These are phyloP conservation scores for Diaporthe helianthi DNA, from an alignment of 2,329 filamentous ascomycete genomes.

Conservation along the genomic window DNA sequence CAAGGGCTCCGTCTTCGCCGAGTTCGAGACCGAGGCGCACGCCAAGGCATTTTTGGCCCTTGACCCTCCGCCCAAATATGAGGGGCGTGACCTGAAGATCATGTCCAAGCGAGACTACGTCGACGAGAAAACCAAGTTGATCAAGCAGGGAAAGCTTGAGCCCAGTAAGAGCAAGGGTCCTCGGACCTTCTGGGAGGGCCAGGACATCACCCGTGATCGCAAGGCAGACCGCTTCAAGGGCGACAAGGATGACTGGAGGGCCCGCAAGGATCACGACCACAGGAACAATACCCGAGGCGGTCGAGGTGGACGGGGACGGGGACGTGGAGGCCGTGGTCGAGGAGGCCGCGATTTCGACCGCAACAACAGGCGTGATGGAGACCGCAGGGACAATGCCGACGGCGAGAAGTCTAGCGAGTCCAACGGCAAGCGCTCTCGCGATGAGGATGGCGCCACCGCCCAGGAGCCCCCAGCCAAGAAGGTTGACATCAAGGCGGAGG, in stretches of 20 bases:
- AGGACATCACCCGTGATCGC: conserved; percentile 47
- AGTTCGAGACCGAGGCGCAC: conserved; percentile 81
- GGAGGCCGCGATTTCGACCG: conserved; percentile 52
- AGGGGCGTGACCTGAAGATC: conserved; percentile 79
- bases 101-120: conserved; percentile 91
- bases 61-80: conserved; percentile 84
- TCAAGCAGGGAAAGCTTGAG: conserved; percentile 72
- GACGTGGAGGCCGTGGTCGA: conserved; percentile 49
- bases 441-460: conserved; percentile 53
- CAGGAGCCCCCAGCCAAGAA: conserved; percentile 66
- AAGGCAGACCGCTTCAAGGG: conserved; percentile 47
- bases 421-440: conserved; percentile 62
- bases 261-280: conserved; percentile 67
- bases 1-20: conserved; percentile 97
- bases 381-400: conserved; percentile 37
- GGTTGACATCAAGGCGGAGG: conserved; percentile 59
- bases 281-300: conserved; percentile 63
- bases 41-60: conserved; percentile 81
- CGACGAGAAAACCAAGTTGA: conserved; percentile 76
- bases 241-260: conserved; percentile 68
- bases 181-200: conserved; percentile 57
- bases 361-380: conserved; percentile 45
- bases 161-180: conserved; percentile 56
- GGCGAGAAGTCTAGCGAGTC: conserved; percentile 45
- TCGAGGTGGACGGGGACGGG: conserved; percentile 49